phyloP scores from a whole-genome alignment of 1,139 yeast species.

The Candida freyschussii region DNA sequence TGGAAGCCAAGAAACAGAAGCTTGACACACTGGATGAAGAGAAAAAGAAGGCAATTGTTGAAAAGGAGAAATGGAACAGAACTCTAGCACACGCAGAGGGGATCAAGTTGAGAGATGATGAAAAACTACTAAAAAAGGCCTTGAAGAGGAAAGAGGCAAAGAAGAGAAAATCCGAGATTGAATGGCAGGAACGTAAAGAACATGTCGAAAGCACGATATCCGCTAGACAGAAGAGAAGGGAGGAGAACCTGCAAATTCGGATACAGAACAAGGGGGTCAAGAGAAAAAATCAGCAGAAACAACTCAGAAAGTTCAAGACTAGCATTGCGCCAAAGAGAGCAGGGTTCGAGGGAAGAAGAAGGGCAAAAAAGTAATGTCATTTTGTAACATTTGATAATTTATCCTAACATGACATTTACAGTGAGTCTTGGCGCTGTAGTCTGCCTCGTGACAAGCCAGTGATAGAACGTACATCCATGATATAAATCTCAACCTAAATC shows the following conservation, averaged over 20 bases:
- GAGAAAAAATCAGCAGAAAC: conserved; percentile 61
- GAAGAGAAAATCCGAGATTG: conserved; percentile 76
- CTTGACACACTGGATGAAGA: conserved; percentile 57
- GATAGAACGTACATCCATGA: no score
- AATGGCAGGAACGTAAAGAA: conserved; percentile 84
- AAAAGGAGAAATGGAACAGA: conserved; percentile 80
- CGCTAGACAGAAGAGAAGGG: conserved; percentile 78
- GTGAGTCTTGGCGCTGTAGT: no score
- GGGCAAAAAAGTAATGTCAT: no score
- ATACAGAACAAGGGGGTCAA: conserved; percentile 74
- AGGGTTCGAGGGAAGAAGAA: conserved; percentile 39
- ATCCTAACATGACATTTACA: no score
- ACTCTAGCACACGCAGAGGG: conserved; percentile 90
- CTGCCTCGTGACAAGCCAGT: no score
- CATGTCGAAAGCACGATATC: conserved; percentile 70
- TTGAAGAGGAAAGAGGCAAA: conserved; percentile 74
- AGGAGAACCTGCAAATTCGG: conserved; percentile 79
- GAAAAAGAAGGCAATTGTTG: conserved; percentile 54
- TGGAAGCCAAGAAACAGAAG: conserved; percentile 70
- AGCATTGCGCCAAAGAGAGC: conserved; percentile 35
- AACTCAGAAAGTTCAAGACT: conserved; percentile 62
- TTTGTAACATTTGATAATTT: no score
- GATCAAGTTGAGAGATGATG: conserved; percentile 82
- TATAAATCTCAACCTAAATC: no score
- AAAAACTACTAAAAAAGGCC: conserved; percentile 78